Evolutionary conservation across 306 rosid species (phyloP).

Genomic region (Castanospermum australe): DNA sequence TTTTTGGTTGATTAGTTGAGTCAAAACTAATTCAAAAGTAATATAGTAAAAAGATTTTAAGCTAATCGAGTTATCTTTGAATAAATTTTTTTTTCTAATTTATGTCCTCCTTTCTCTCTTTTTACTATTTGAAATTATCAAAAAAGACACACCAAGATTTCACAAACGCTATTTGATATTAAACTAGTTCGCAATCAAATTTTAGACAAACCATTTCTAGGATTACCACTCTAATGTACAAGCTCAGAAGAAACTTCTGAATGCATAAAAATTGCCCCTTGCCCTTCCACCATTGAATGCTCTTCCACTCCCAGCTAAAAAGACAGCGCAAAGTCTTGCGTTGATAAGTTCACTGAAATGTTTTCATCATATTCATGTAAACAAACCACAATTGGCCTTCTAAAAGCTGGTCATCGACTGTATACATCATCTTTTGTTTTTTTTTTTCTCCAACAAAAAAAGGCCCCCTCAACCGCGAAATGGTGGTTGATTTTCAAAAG

Average conservation of each 20-base stretch:
- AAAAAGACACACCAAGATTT: not conserved
- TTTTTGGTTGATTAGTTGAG: too few species aligned
- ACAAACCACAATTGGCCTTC: slow-evolving; percentile 21
- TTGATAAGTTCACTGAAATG: slow-evolving; percentile 9
- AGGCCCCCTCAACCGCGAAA: slow-evolving; percentile 45
- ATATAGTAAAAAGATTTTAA: too few species aligned
- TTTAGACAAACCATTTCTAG: not conserved
- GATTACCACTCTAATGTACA: not conserved
- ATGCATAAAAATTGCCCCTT: slow-evolving; percentile 1
- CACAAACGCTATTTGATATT: not conserved
- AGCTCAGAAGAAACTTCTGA: slow-evolving; percentile 12
- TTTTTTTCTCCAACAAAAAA: not conserved
- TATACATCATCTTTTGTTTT: not conserved
- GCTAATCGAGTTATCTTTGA: too few species aligned
- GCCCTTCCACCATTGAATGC: not conserved
- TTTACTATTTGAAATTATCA: not conserved
- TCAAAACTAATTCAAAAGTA: too few species aligned
- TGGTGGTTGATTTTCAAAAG: slow-evolving; percentile 79
- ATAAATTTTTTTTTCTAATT: not conserved
- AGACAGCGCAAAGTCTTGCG: not conserved
- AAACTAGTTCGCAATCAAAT: not conserved
- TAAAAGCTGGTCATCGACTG: slow-evolving; percentile 24
- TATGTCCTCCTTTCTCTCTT: not conserved
- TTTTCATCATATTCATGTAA: slow-evolving; percentile 4
- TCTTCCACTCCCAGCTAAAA: slow-evolving; percentile 20